A percentile compares a stretch with the other conserved stretches of the same genome.
Conservation (phyloP, 2,329 filamentous ascomycete genomes). For the Dactylellina parvicollis region DNA sequence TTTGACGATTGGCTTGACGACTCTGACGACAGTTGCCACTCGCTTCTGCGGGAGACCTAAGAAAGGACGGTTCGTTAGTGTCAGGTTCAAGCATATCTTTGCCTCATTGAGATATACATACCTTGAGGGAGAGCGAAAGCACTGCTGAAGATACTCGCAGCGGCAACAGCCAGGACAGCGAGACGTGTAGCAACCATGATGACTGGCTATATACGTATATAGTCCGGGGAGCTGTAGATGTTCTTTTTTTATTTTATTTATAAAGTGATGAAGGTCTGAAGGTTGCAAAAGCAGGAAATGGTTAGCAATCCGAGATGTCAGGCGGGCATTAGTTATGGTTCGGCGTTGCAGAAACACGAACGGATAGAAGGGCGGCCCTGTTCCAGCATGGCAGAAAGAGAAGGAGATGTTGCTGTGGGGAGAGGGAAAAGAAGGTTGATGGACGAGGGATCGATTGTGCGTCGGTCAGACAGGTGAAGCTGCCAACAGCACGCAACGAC, state of each 20-base stretch:
- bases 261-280: slow-evolving; percentile 5
- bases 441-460: neutral
- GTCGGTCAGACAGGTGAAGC: neutral
- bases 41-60: slow-evolving; percentile 11
- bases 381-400: neutral
- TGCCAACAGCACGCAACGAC: neutral
- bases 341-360: slow-evolving; percentile 13
- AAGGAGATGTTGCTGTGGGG: slow-evolving; percentile 9
- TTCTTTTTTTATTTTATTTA: neutral
- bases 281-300: slow-evolving; percentile 4
- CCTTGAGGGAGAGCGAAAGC: slow-evolving; percentile 33
- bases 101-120: slow-evolving; percentile 16
- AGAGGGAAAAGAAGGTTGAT: neutral
- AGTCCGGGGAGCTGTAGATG: neutral
- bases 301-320: slow-evolving; percentile 21
- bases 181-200: slow-evolving; percentile 45
- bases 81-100: neutral
- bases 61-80: neutral
- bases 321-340: slow-evolving; percentile 1
- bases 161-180: slow-evolving; percentile 29
- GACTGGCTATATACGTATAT: neutral
- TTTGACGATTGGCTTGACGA: slow-evolving; percentile 18
- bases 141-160: slow-evolving; percentile 31
- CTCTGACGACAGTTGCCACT: neutral
- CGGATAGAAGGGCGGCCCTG: neutral